Base-by-base conservation (phyloP, 192 early-diverging fungal species). In the Entomortierella chlamydospora region DNA sequence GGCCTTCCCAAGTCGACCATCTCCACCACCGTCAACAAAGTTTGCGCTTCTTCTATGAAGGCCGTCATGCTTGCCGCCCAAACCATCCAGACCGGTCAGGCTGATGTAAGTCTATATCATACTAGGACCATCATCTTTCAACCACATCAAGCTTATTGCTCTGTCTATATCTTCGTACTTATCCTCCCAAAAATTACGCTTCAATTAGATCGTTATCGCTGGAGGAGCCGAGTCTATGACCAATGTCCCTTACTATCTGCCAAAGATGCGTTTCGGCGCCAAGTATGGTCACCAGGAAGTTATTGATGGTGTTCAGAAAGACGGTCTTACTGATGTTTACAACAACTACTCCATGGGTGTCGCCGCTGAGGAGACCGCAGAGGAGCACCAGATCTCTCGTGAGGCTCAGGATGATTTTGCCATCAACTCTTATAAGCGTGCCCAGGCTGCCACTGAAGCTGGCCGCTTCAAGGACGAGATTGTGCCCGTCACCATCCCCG, bases 11-110 rank as follows among this genome's bases (percentile, higher is more conserved):
- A 87, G 41, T 83, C 83, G 23, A 87, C 90, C 23, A 82, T 91
- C 45, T 86, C 90, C 52, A 94, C 93, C 7, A 93, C 93, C 7
- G 90, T 95, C 68, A 94, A 93, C 85, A 94, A 94, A 82, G 93
- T 94, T 30, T 95, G 93, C 59, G 93, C 93, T 18, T 92, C 90
- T 33, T 92, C 90, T 15, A 91, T 95, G 91, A 94, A 95, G 73
- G 93, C 93, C 11, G 84, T 93, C 37, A 81, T 87, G 49, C 85
- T 94, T 42, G 93, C 87, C 56, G 92, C 91, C 29, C 91, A 93
- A 81, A 83, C 90, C 15, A 93, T 95, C 79, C 84, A 89, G 57
- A 85, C 90, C 23, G 93, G 93, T 61, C 85, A 91, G 47, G 87
- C 84, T 20, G 89, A 94, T 57, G 87, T 93, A 61, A 80, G 78